Percentiles rank a stretch among this genome's conserved stretches.
Conservation (phyloP, 1,139 yeast species). For the Geotrichum reessii region DNA sequence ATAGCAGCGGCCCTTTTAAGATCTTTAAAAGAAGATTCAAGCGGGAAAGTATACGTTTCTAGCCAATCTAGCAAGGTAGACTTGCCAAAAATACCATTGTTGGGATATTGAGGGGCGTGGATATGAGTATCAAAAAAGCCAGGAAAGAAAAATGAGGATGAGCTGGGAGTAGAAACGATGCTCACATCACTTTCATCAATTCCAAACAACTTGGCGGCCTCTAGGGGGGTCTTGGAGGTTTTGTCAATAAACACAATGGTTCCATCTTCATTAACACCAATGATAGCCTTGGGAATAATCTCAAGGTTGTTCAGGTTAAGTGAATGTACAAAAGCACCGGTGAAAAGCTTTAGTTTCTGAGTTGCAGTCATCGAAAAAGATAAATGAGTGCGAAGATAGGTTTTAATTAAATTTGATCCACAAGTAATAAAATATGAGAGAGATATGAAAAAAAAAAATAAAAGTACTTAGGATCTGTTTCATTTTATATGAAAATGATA, state of each 20-base stretch:
- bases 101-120: constrained; percentile 97
- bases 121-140: constrained; percentile 95
- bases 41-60: constrained; percentile 76
- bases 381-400: neutral
- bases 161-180: constrained; percentile 22
- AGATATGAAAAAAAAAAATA: neutral
- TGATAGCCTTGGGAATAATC: constrained; percentile 43
- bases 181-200: constrained; percentile 19
- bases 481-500: neutral
- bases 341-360: constrained; percentile 33
- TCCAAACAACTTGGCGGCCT: constrained; percentile 24
- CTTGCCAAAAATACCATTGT: constrained; percentile 82
- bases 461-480: neutral
- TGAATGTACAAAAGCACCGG: constrained; percentile 56
- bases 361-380: constrained; percentile 6
- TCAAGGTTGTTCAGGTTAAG: constrained; percentile 46
- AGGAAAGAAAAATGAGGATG: constrained; percentile 61
- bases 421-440: neutral
- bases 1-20: constrained; percentile 51
- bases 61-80: constrained; percentile 87
- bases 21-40: constrained; percentile 59
- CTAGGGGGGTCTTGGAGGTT: constrained; percentile 19
- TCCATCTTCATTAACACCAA: constrained; percentile 52
- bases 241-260: constrained; percentile 42
- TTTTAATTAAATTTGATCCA: neutral